Evolutionary conservation across 768 basidiomycete genomes (phyloP).

Genomic region (Tricholoma bakamatsutake): DNA sequence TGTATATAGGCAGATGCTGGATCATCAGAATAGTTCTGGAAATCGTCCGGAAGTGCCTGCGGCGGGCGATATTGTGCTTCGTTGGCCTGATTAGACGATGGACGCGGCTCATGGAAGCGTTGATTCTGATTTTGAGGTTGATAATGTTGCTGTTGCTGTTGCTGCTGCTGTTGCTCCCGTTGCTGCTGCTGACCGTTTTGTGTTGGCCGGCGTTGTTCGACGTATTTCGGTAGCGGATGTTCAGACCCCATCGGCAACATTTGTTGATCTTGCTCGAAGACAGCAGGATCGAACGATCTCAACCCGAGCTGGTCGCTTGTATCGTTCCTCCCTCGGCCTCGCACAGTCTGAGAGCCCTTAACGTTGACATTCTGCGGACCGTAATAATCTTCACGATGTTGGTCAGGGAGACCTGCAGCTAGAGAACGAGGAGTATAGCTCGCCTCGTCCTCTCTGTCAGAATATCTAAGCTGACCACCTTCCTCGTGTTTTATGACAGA

Average conservation of each 20-base stretch:
- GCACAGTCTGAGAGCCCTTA: slow-evolving; percentile 27
- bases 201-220: slow-evolving; percentile 18
- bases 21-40: slow-evolving; percentile 55
- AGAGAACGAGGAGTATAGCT: slow-evolving; percentile 68
- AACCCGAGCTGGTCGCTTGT: slow-evolving; percentile 59
- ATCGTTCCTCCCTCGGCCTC: slow-evolving; percentile 50
- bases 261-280: slow-evolving; percentile 39
- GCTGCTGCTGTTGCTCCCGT: slow-evolving; percentile 1
- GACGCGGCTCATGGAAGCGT: slow-evolving; percentile 11
- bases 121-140: slow-evolving; percentile 15
- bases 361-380: slow-evolving; percentile 20
- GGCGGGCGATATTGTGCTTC: slow-evolving; percentile 30
- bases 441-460: slow-evolving; percentile 40
- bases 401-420: slow-evolving; percentile 51
- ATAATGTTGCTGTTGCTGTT: slow-evolving; percentile 5
- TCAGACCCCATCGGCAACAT: slow-evolving; percentile 20
- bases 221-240: slow-evolving; percentile 23
- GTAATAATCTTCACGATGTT: slow-evolving; percentile 25
- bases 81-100: slow-evolving; percentile 6
- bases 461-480: slow-evolving; percentile 25
- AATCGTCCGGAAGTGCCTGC: slow-evolving; percentile 48
- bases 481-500: slow-evolving; percentile 39
- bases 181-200: slow-evolving; percentile 5
- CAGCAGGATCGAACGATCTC: slow-evolving; percentile 50
- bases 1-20: slow-evolving; percentile 54